phyloP scores from a whole-genome alignment of 192 early-diverging fungal genomes.

The Linnemannia zychae region DNA sequence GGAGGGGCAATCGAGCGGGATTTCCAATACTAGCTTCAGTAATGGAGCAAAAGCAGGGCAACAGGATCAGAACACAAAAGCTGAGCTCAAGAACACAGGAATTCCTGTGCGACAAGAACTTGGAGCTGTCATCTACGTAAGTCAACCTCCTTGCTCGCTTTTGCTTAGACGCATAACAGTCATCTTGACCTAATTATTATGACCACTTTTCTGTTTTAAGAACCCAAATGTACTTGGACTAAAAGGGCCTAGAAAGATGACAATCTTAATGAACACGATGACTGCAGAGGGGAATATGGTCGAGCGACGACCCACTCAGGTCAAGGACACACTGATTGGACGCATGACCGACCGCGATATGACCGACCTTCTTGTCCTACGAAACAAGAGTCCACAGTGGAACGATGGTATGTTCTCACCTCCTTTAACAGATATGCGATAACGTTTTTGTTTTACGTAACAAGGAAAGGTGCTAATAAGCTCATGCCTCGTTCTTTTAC shows the following conservation, averaged over 20 bases:
- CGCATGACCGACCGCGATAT: slow-evolving; percentile 69
- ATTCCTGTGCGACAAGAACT: slow-evolving; percentile 76
- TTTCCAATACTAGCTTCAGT: background rate
- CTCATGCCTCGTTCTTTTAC: background rate
- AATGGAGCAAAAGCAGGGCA: slow-evolving; percentile 13
- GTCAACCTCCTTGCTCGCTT: background rate
- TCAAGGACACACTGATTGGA: slow-evolving; percentile 74
- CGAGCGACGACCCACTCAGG: slow-evolving; percentile 65
- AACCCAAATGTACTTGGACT: slow-evolving; percentile 90
- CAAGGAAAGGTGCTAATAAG: background rate
- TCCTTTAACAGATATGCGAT: background rate
- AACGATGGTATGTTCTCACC: slow-evolving; percentile 79
- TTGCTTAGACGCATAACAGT: background rate
- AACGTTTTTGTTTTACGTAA: background rate
- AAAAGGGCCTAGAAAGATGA: slow-evolving; percentile 95
- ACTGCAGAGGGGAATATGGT: slow-evolving; percentile 69
- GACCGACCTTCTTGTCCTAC: slow-evolving; percentile 76
- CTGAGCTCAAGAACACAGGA: slow-evolving; percentile 32
- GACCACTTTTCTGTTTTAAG: slow-evolving; percentile 45
- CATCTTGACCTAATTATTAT: background rate
- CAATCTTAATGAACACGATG: slow-evolving; percentile 82
- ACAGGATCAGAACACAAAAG: slow-evolving; percentile 3
- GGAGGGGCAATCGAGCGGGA: background rate
- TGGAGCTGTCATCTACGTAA: slow-evolving; percentile 83
- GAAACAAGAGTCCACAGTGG: slow-evolving; percentile 97